These are phyloP conservation scores for Schoenoplectus triqueter DNA, from an alignment of 202 grass and related monocot genomes.

Conservation along the genomic window DNA sequence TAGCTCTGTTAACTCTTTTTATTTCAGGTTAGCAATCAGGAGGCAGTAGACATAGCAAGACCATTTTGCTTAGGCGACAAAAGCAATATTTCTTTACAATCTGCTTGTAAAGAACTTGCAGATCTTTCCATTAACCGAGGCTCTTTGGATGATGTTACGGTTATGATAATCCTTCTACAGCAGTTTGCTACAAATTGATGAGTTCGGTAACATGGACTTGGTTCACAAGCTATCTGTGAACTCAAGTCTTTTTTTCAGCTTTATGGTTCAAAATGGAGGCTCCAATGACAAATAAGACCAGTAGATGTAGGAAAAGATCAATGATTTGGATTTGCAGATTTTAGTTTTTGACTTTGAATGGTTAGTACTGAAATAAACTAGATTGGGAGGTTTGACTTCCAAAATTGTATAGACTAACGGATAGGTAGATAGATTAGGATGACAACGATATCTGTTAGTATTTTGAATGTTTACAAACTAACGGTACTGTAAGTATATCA, in stretches of 20 bases:
- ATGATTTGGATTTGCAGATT: neutral
- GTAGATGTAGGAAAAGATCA: neutral
- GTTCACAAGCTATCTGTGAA: neutral
- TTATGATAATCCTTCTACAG: slow-evolving; percentile 51
- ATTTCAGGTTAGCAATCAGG: slow-evolving; percentile 42
- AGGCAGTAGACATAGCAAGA: slow-evolving; percentile 46
- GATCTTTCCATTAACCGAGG: slow-evolving; percentile 41
- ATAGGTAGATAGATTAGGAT: neutral
- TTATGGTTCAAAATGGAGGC: neutral
- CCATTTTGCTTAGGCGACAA: slow-evolving; percentile 33
- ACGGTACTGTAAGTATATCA: too few species aligned
- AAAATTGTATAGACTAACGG: slow-evolving; percentile 19
- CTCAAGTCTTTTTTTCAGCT: neutral
- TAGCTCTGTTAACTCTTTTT: neutral
- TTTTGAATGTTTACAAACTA: too few species aligned
- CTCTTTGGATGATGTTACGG: slow-evolving; percentile 52
- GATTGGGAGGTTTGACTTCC: slow-evolving; percentile 1
- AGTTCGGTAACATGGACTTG: slow-evolving; percentile 8
- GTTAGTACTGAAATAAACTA: slow-evolving; percentile 2
- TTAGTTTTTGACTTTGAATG: slow-evolving; percentile 1
- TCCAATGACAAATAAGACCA: neutral
- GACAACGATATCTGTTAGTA: too few species aligned
- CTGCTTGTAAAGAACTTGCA: slow-evolving; percentile 50
- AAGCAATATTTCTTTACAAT: slow-evolving; percentile 10
- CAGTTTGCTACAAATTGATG: slow-evolving; percentile 34